phyloP scores from a whole-genome alignment of 1,284 basidiomycete species.

The Apiotrichum siamense region DNA sequence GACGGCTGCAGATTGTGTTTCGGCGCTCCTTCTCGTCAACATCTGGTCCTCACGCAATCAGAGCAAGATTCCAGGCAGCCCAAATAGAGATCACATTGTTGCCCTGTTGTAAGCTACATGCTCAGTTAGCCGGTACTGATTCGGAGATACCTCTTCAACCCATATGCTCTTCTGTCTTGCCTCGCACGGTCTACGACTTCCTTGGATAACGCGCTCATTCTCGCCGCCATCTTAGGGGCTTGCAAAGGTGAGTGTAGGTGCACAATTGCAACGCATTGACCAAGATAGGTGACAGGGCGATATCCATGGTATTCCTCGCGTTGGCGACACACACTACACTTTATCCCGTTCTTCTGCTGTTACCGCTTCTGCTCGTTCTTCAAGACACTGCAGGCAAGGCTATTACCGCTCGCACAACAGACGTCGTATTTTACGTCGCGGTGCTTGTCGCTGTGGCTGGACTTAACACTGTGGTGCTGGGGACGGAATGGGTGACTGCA shows the following conservation, averaged over 20 bases:
- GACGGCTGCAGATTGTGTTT: slow-evolving; percentile 61
- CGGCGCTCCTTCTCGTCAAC: slow-evolving; percentile 56
- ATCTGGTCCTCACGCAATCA: slow-evolving; percentile 11
- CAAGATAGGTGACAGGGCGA: slow-evolving; percentile 53
- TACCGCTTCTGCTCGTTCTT: slow-evolving; percentile 56
- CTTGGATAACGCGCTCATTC: slow-evolving; percentile 65
- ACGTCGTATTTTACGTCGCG: slow-evolving; percentile 17
- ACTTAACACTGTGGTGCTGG: slow-evolving; percentile 22
- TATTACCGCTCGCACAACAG: slow-evolving; percentile 4
- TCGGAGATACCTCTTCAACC: slow-evolving; percentile 81
- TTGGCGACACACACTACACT: slow-evolving; percentile 64
- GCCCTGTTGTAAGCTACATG: slow-evolving; percentile 56
- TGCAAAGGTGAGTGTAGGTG: slow-evolving; percentile 54
- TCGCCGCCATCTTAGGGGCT: slow-evolving; percentile 67
- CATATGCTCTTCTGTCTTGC: slow-evolving; percentile 72
- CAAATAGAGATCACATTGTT: slow-evolving; percentile 35
- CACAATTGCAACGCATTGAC: neutral
- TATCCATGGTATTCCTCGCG: slow-evolving; percentile 61
- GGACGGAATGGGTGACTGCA: slow-evolving; percentile 58
- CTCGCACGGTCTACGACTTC: slow-evolving; percentile 72
- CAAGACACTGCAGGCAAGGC: neutral
- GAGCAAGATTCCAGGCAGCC: neutral
- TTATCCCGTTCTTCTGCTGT: slow-evolving; percentile 63
- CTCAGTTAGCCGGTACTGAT: neutral
- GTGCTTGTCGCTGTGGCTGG: neutral